Conservation (phyloP, 108 stramenopile genomes). For the Asterionellopsis glacialis region DNA sequence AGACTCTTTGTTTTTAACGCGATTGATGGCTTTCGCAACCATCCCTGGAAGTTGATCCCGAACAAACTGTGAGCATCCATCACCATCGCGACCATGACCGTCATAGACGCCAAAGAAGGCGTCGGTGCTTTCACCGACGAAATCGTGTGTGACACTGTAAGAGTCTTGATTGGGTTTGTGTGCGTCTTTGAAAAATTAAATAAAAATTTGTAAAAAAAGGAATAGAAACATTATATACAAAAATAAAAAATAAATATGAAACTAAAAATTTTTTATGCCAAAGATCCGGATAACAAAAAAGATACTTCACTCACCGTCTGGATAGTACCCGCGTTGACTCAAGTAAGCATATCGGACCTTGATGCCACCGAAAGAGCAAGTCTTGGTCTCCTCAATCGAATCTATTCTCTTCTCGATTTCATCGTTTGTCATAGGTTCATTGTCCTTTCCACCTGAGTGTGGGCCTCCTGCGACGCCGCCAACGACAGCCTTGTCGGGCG, state of each 20-base stretch:
- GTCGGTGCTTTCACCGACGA: conserved; percentile 42
- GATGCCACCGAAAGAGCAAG: conserved; percentile 45
- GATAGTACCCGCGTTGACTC: conserved; percentile 86
- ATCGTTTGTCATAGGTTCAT: not conserved
- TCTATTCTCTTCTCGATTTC: conserved; percentile 18
- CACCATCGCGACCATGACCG: conserved; percentile 85
- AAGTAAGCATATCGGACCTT: conserved; percentile 73
- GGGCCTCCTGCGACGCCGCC: no score
- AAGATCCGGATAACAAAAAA: not conserved
- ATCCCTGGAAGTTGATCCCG: conserved; percentile 49
- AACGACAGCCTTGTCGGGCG: no score
- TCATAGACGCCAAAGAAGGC: conserved; percentile 86
- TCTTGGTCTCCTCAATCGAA: conserved; percentile 23
- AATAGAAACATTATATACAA: no score
- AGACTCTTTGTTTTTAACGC: conserved; percentile 16
- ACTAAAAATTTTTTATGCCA: not conserved
- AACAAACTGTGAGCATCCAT: conserved; percentile 74
- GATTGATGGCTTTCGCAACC: conserved; percentile 27
- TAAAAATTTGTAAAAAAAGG: not conserved
- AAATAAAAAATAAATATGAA: not conserved
- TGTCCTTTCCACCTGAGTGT: no score
- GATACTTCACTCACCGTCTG: conserved; percentile 45
- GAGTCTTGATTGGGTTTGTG: conserved; percentile 91
- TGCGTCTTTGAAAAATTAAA: conserved; percentile 33
- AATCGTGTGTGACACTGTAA: conserved; percentile 45